Evolutionary conservation across 2,329 filamentous ascomycete species (phyloP).

Genomic region (Penicillium sp.): DNA sequence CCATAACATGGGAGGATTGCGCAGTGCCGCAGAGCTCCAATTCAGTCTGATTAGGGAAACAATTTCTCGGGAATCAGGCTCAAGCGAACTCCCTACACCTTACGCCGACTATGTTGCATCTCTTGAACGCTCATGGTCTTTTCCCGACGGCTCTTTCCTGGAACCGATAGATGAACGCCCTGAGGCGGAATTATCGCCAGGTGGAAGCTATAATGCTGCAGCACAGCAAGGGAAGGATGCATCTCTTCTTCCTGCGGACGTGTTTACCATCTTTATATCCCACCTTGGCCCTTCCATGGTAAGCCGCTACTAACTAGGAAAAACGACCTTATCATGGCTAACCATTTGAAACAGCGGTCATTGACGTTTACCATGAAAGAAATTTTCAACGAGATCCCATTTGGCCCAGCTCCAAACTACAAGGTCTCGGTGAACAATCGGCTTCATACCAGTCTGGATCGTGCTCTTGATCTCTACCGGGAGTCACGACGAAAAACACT

Average conservation of each 20-base stretch:
- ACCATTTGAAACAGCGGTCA: conserved; percentile 61
- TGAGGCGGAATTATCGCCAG: conserved; percentile 50
- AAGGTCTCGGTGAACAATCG: conserved; percentile 74
- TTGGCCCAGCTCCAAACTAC: conserved; percentile 66
- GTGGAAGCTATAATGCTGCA: conserved; percentile 4
- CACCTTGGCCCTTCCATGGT: conserved; percentile 87
- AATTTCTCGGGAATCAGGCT: conserved; percentile 20
- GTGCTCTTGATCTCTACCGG: conserved; percentile 79
- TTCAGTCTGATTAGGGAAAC: conserved; percentile 76
- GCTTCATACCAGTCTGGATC: conserved; percentile 74
- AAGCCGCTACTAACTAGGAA: conserved; percentile 13
- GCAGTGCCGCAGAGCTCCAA: conserved; percentile 86
- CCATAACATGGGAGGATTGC: conserved; percentile 84
- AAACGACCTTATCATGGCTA: conserved; percentile 4
- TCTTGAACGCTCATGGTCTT: conserved; percentile 32
- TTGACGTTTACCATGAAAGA: conserved; percentile 88
- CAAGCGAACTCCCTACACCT: conserved; percentile 14
- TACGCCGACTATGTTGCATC: conserved; percentile 17
- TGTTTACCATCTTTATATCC: conserved; percentile 87
- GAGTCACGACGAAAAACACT: conserved; percentile 73
- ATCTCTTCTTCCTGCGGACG: conserved; percentile 65
- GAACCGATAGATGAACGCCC: conserved; percentile 64
- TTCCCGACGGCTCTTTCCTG: conserved; percentile 49
- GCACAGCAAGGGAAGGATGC: conserved; percentile 11
- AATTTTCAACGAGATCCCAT: conserved; percentile 84